Evolutionary conservation across 768 basidiomycete genomes (phyloP), one percentile per base, ranked within the genome.

Genomic region (Lepiota subincarnata): DNA sequence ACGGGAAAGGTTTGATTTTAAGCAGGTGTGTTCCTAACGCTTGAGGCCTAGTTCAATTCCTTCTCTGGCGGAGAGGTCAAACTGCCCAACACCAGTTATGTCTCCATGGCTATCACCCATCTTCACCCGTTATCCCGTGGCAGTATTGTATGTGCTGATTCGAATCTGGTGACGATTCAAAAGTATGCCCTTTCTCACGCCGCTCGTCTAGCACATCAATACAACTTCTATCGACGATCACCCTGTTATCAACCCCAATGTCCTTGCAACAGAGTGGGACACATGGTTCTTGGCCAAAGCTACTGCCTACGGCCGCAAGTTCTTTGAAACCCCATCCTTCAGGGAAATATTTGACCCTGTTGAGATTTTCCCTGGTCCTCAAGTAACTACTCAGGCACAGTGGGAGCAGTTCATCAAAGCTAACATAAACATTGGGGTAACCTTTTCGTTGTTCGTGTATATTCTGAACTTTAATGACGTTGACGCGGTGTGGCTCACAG

Each of bases 201-300:
- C 59, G 61, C 12, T 57, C 54, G 2, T 62, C 5, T 40, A 57
- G 55, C 55, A 57, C 55, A 82, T 88, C 69, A 83, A 75, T 61
- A 79, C 80, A 2, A 70, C 75, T 12, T 76, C 80, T 52, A 70
- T 82, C 1, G 89, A 88, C 67, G 78, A 80, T 54, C 60, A 70
- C 28, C 84, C 84, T 4, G 63, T 76, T 43, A 83, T 89, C 62
- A 81, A 89, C 64, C 87, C 87, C 4, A 68, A 77, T n/a, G 49
- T 66, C 14, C 57, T 70, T 34, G 65, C 62, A 51, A 57, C 68
- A 6, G 67, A 67, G 11, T 70, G 68, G 68, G 68, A 70, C 50
- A 55, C 31, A 8, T 70, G 66, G 66, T 61, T 69, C 48, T 54
- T 68, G 14, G 59, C 66, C 0, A 70, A 69, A 40, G 67, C 64